These are phyloP conservation scores for Phytophthora pini DNA, from an alignment of 352 stramenopile genomes.

Conservation along the genomic window DNA sequence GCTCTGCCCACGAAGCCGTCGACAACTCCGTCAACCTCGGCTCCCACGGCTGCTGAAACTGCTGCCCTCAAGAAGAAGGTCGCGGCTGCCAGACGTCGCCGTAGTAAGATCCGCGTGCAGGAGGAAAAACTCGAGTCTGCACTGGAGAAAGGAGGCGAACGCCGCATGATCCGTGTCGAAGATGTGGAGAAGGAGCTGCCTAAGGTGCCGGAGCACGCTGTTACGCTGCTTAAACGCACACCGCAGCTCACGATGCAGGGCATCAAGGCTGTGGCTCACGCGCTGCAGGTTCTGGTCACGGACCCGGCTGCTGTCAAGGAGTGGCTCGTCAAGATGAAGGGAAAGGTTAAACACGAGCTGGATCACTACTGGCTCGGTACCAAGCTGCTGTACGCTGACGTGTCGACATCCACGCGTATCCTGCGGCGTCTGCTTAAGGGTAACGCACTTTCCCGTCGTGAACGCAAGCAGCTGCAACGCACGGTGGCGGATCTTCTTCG, in stretches of 20 bases:
- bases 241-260: constrained; percentile 67
- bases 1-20: constrained; percentile 49
- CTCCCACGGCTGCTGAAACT: constrained; percentile 43
- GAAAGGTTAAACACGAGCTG: constrained; percentile 89
- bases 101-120: constrained; percentile 83
- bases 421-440: constrained; percentile 91
- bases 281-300: constrained; percentile 64
- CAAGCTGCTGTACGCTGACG: constrained; percentile 96
- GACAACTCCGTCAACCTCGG: background rate
- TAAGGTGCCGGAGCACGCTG: constrained; percentile 72
- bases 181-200: constrained; percentile 81
- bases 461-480: constrained; percentile 97
- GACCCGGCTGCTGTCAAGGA: constrained; percentile 70
- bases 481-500: constrained; percentile 97
- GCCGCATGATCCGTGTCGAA: constrained; percentile 78
- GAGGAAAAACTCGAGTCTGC: constrained; percentile 82
- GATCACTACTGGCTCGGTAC: constrained; percentile 98
- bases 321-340: constrained; percentile 73
- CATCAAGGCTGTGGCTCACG: constrained; percentile 60
- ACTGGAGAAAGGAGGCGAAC: constrained; percentile 81
- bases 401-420: constrained; percentile 95
- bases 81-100: constrained; percentile 65
- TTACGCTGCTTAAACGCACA: constrained; percentile 74
- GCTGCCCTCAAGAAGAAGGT: constrained; percentile 83
- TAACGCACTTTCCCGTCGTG: constrained; percentile 94